phyloP scores from a whole-genome alignment of 257 asterid species.

The Anisodus tanguticus region DNA sequence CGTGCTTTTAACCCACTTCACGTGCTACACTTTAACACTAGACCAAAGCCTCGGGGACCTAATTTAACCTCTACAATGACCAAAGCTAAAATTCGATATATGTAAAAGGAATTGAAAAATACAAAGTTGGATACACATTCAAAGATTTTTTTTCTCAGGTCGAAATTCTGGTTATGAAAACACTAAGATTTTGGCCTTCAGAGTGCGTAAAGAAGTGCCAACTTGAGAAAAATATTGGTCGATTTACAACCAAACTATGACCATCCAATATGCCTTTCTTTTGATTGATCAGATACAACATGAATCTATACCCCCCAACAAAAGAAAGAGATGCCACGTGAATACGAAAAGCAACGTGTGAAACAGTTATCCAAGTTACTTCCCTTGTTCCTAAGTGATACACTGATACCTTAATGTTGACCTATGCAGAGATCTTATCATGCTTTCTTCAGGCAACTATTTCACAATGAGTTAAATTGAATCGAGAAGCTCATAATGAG shows the following conservation, averaged over 20 bases:
- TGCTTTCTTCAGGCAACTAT: background rate
- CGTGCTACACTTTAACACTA: too few species aligned
- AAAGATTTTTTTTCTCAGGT: background rate
- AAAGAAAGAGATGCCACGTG: background rate
- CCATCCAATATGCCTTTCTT: background rate
- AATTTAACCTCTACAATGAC: background rate
- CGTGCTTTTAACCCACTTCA: too few species aligned
- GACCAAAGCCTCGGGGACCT: background rate
- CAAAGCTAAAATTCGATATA: background rate
- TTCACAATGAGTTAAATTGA: background rate
- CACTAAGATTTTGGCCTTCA: background rate
- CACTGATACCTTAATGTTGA: background rate
- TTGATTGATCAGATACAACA: background rate
- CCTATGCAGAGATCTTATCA: background rate
- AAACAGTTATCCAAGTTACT: background rate
- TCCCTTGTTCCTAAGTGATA: background rate
- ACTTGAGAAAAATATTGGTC: background rate
- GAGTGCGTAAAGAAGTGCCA: background rate
- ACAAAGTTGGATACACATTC: too few species aligned
- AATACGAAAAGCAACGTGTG: background rate
- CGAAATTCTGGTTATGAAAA: background rate
- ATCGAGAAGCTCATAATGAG: background rate
- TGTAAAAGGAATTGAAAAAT: too few species aligned
- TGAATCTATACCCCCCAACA: background rate
- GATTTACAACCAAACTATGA: background rate